Conservation (phyloP, 257 asterid genomes). For the Verbascum thapsus region DNA sequence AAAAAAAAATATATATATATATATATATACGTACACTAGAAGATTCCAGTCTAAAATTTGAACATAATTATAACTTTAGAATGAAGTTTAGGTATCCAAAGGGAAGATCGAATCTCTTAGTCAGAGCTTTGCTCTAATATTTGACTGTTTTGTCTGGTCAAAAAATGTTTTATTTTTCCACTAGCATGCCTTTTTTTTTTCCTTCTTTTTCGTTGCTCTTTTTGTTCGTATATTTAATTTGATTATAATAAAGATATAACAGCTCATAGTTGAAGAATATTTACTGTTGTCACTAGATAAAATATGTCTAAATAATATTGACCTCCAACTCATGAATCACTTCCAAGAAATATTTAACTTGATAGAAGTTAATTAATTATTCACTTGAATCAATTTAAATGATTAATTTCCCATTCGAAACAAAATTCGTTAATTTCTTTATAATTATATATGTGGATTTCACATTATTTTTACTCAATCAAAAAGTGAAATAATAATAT, state of each 20-base stretch:
- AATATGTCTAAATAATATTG: conserved; percentile 17
- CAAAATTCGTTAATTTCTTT: no score
- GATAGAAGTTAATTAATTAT: neutral
- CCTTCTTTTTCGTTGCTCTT: conserved; percentile 12
- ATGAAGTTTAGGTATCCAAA: conserved; percentile 33
- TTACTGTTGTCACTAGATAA: conserved; percentile 11
- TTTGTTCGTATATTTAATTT: conserved; percentile 4
- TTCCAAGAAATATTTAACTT: conserved; percentile 11
- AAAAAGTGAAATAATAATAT: no score
- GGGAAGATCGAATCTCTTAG: conserved; percentile 38
- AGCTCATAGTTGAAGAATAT: conserved; percentile 38
- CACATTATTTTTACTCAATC: no score
- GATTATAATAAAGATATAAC: conserved; percentile 21
- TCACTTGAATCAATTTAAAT: neutral
- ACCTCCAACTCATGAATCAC: conserved; percentile 23
- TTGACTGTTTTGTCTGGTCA: conserved; percentile 17
- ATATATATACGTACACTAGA: neutral
- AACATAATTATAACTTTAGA: conserved; percentile 1
- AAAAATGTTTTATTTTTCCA: conserved; percentile 12
- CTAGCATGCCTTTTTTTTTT: conserved; percentile 11
- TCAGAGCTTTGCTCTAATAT: conserved; percentile 5
- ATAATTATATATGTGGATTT: no score
- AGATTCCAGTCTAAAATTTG: conserved; percentile 30
- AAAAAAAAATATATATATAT: no score
- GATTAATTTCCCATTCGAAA: no score